phyloP scores from a whole-genome alignment of 2,329 filamentous ascomycete species.

The Nemania sp. region DNA sequence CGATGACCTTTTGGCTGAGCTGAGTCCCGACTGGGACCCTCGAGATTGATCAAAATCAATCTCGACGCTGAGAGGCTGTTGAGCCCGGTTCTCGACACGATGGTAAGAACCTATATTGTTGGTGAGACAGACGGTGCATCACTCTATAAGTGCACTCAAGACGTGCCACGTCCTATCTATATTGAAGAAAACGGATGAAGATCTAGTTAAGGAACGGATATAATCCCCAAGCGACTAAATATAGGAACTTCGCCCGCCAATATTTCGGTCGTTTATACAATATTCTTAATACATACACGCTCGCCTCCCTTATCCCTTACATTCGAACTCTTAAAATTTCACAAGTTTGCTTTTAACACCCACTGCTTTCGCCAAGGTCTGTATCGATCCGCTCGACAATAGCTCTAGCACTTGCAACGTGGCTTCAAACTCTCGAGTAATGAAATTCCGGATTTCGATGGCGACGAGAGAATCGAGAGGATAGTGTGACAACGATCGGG shows the following conservation, averaged over 20 bases:
- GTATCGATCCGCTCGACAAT: conserved; percentile 54
- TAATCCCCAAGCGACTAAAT: conserved; percentile 1
- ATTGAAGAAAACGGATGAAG: not conserved
- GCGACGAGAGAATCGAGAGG: conserved; percentile 53
- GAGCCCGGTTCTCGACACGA: too few relatives aligned
- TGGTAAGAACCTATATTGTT: too few relatives aligned
- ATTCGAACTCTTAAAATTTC: conserved; percentile 27
- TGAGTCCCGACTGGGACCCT: conserved; percentile 47
- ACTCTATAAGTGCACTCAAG: too few relatives aligned
- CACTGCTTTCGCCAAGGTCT: conserved; percentile 51
- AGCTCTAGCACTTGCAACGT: conserved; percentile 60
- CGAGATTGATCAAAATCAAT: conserved; percentile 28
- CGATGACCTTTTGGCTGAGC: conserved; percentile 40
- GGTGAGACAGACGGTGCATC: too few relatives aligned
- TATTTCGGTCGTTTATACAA: not conserved
- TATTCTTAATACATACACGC: conserved; percentile 2
- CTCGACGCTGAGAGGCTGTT: too few relatives aligned
- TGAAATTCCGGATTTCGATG: conserved; percentile 55
- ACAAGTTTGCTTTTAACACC: conserved; percentile 51
- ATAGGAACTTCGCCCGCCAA: not conserved
- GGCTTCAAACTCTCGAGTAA: conserved; percentile 52
- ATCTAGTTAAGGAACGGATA: not conserved
- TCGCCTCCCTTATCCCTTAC: not conserved
- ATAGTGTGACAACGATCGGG: conserved; percentile 46
- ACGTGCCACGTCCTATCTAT: not conserved